These are phyloP conservation scores for Botryobasidium botryosum DNA, from an alignment of 768 basidiomycete species.

Conservation along the genomic window DNA sequence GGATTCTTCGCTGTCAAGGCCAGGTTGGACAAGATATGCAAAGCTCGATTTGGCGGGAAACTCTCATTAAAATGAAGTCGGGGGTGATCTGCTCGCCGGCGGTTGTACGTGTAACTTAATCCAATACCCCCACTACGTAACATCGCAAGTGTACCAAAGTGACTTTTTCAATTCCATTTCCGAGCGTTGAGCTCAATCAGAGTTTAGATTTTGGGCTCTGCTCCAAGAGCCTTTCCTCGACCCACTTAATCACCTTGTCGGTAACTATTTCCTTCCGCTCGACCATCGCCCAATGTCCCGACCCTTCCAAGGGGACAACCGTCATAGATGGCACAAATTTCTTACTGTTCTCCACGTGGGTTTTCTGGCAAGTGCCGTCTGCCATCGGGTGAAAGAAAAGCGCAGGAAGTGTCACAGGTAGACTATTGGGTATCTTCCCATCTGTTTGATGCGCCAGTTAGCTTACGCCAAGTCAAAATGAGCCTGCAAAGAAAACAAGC, in stretches of 20 bases:
- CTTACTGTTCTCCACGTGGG: not conserved
- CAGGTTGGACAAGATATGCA: too few relatives aligned
- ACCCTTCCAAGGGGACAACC: not conserved
- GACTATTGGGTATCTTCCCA: not conserved
- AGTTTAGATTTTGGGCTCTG: not conserved
- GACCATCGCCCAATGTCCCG: conserved; percentile 3
- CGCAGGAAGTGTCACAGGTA: not conserved
- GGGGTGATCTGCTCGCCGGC: too few relatives aligned
- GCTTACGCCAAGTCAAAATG: not conserved
- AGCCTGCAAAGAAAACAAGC: conserved; percentile 1
- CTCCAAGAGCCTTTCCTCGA: not conserved
- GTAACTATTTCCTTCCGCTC: conserved; percentile 2
- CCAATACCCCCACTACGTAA: too few relatives aligned
- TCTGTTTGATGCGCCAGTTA: not conserved
- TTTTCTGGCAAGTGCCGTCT: not conserved
- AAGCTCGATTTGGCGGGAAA: too few relatives aligned
- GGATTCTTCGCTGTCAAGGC: too few relatives aligned
- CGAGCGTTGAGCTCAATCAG: not conserved
- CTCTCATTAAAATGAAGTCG: too few relatives aligned
- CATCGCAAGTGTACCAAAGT: too few relatives aligned
- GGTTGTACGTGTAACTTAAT: too few relatives aligned
- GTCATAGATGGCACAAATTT: not conserved
- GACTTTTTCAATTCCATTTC: too few relatives aligned
- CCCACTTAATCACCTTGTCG: not conserved
- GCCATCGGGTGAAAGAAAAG: not conserved